Conservation (phyloP, 306 rosid genomes). For the Gastrolobium villosum region DNA sequence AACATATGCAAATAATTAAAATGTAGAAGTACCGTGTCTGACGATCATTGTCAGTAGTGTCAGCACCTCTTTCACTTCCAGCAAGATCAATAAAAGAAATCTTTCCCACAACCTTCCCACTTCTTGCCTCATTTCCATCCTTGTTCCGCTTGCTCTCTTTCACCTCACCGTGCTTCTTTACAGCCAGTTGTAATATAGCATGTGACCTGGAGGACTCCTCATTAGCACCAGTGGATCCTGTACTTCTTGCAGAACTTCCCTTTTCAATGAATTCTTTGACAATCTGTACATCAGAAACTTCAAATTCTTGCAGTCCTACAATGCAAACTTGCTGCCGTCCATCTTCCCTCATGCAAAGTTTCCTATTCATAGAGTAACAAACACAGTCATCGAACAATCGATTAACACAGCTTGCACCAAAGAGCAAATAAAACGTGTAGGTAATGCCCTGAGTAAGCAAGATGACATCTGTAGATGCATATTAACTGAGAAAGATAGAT, state of each 20-base stretch:
- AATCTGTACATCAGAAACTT: constrained; percentile 93
- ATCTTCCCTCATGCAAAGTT: constrained; percentile 99
- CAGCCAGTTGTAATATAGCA: constrained; percentile 91
- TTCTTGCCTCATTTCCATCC: constrained; percentile 85
- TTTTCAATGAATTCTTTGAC: constrained; percentile 94
- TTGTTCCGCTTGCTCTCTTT: constrained; percentile 80
- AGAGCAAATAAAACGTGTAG: constrained; percentile 32
- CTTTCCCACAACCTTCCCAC: constrained; percentile 94
- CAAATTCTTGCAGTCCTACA: constrained; percentile 99
- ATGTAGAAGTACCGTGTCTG: constrained; percentile 80
- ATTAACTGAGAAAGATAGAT: constrained; percentile 38
- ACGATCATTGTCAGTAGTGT: constrained; percentile 98
- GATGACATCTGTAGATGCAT: constrained; percentile 16
- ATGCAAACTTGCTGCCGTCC: constrained; percentile 98
- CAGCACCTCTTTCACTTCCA: constrained; percentile 99
- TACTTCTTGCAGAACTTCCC: constrained; percentile 96
- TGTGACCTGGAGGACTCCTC: constrained; percentile 99
- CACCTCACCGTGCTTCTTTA: constrained; percentile 88
- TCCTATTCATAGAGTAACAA: constrained; percentile 60
- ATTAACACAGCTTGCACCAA: constrained; percentile 12
- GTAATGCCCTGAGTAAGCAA: constrained; percentile 28
- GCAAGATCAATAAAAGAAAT: constrained; percentile 98
- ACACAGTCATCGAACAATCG: constrained; percentile 22
- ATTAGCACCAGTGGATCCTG: constrained; percentile 99
- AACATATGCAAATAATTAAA: constrained; percentile 18